Evolutionary conservation across 1,139 yeast genomes (phyloP), one percentile per base, ranked within the genome.

Genomic region (Nadsonia commutata): DNA sequence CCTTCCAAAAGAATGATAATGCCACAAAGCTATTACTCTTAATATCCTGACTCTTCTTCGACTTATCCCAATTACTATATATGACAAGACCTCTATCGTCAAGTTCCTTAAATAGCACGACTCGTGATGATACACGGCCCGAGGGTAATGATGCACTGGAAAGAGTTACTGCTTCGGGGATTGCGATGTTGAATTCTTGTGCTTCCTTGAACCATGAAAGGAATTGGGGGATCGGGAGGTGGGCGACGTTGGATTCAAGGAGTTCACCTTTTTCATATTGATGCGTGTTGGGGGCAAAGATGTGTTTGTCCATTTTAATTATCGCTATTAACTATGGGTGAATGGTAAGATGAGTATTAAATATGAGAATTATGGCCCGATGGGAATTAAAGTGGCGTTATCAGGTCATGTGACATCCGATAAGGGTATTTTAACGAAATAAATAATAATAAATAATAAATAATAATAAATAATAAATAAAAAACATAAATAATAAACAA

Each of bases 1-100:
- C 78, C 45, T 83, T 84, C 97, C 98, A 90, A 65, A 86, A 88
- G 60, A 88, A 93, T n/a, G 80, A 80, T 51, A 90, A 66, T 1
- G 94, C 76, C 1, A 88, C 97, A 56, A 74, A 72, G 49, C 83
- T 81, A 60, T 90, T 90, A 38, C 80, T 65, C 37, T 65, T 65
- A 48, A 78, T 67, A 59, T 88, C 97, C 42, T 65, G 59, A 21
- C 80, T 75, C 62, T 90, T 90, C 62, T 84, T 85, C 37, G 94
- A 80, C 9, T 80, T 71, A 38, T 72, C 85, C 94, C 95, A 88
- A 62, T 90, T 90, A 44, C 95, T 84, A 63, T 83, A 90, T 36
- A 90, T 70, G n/a, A 86, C 75, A 53, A 90, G 81, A 3, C 96
- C 98, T 45, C 74, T 71, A 43, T 72, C 68, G 59, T 90, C 97